These are phyloP conservation scores for Gracilaria gracilis DNA, from an alignment of 23 red algal species.

Conservation along the genomic window DNA sequence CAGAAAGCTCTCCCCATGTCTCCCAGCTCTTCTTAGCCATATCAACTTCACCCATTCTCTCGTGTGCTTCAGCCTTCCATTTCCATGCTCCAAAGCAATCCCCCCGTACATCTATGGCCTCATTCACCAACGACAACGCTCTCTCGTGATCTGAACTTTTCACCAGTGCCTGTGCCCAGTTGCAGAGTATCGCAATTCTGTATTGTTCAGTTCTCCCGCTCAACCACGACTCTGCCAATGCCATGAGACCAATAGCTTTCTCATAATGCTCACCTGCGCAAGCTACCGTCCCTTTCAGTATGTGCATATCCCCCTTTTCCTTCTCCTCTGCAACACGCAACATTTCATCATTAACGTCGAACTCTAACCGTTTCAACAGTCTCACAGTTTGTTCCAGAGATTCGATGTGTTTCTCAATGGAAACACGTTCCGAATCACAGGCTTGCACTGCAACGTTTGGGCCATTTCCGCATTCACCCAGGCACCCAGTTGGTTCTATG, in stretches of 20 bases:
- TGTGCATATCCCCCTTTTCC: conserved; percentile 2
- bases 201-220: neutral
- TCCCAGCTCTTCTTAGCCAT: conserved; percentile 9
- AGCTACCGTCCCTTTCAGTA: neutral
- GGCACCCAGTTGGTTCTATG: conserved; percentile 18
- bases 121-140: conserved; percentile 8
- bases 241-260: neutral
- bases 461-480: conserved; percentile 42
- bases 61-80: conserved; percentile 35
- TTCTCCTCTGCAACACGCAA: neutral
- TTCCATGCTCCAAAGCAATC: conserved; percentile 16
- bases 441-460: conserved; percentile 15
- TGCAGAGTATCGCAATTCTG: conserved; percentile 33
- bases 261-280: conserved; percentile 7
- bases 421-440: neutral
- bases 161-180: conserved; percentile 7
- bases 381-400: neutral
- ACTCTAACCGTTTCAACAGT: neutral
- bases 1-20: conserved; percentile 41
- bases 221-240: neutral
- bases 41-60: neutral
- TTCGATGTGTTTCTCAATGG: neutral
- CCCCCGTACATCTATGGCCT: conserved; percentile 2
- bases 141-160: neutral
- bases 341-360: conserved; percentile 6